Evolutionary conservation across 176 grass and related monocot genomes (phyloP), one percentile per base, ranked within the genome.

Genomic region (Carex scoparia): DNA sequence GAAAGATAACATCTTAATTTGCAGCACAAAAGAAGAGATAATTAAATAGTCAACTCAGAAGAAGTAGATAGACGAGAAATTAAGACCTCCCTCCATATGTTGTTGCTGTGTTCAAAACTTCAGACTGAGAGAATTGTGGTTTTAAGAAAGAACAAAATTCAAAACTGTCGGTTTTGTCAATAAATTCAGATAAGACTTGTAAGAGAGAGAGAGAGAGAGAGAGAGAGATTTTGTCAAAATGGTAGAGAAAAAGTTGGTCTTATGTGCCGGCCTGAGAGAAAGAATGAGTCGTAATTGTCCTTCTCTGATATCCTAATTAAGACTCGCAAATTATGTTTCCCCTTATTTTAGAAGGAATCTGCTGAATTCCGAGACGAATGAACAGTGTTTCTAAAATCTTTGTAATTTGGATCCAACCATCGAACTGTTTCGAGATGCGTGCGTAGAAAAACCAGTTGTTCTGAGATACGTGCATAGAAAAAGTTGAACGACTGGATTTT

Each of bases 1-100:
- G 76, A 87, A 94, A 8, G 96, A 88, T 70, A 90, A 84, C 93
- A 95, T 95, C 74, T 87, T 84, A 27, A 2, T 33, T 76, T 51
- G 4, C 4, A 56, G 13, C 49, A 78, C 11, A 55, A 55, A 79
- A 35, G 11, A 58, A 79, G 5, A 18, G 5, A 55, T 48, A 31
- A 37, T 4, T 40, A 40, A 31, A 54, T 8, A 76, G 48, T 55
- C 48, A 76, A 32, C 72, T 76, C 46, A 55, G 27, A 76, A 55
- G 72, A 76, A 55, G 12, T 10, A 75, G 44, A 6, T 6, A 38
- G 4, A 69, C 33, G 66, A 69, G 33, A 71, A 71, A 33, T 33
- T 33, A 33, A 71, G 0, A 71, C 2, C 51, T 57, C 5, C 51
- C 28, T 79, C 28, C 51, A 57, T 55, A 30, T 77, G 4, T 28